Base-by-base conservation (phyloP, 2,329 filamentous ascomycete species). In the Thielaviopsis populi region DNA sequence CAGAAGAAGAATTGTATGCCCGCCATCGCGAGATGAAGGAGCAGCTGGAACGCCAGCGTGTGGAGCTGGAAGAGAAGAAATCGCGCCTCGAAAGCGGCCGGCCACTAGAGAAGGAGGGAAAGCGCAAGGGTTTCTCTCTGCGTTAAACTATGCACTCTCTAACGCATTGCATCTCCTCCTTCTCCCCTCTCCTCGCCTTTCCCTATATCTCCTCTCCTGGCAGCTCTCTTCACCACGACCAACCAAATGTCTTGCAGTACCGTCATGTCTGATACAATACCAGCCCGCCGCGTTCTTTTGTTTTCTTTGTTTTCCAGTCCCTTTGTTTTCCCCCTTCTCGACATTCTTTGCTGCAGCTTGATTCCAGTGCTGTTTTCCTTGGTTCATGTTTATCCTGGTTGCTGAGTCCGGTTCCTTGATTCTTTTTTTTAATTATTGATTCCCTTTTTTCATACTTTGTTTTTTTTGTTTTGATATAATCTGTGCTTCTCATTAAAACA, bases 21-120 rank as follows among this genome's bases (percentile, higher is more conserved):
- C 88, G 94, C 71, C 94, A 99, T 80, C 87, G 92, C 74, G 94
- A 99, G 81, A 99, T 99, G 94, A 99, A 97, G 83, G 94, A 99
- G 74, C 92, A 97, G 77, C 84, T 99, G 71, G 94, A 99, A 73
- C 86, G 91, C 74, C 92, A 97, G 81, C 87, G 91, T 75, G 77
- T 84, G 75, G 94, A 99, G 76, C 84, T 99, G 73, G 94, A 99
- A 75, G 94, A 99, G 79, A 99, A 97, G 89, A 99, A 99, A 82
- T 77, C 83, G 69, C 87, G 94, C 72, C 81, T 99, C 79, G 94
- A 99, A 78, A 96, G 88, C 74, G 94, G 94, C 73, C 84, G 94
- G 75, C 94, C 94, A 68, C 79, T 97, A 78, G 94, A 97, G 80
- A 91, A 97, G 80, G 92, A 97, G 81, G 87, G 87, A 78, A 96